Percentiles rank a stretch among this genome's conserved stretches.
phyloP scores from a whole-genome alignment of 306 rosid species.

The Sindora glabra region DNA sequence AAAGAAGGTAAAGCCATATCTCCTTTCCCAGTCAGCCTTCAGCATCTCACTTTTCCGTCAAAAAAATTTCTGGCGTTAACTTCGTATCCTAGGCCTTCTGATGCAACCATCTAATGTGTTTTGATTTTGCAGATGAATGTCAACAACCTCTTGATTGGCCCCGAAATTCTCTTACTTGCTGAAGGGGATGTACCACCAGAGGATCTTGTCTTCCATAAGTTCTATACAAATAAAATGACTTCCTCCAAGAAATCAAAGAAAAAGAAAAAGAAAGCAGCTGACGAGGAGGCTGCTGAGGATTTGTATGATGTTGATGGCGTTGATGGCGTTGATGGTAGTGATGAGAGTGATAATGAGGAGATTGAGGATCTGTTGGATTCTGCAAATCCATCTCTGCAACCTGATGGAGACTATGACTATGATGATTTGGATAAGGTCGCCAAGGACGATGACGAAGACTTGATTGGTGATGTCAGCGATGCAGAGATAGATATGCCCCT shows the following conservation, averaged over 20 bases:
- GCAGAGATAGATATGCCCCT: constrained; percentile 48
- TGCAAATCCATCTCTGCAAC: constrained; percentile 34
- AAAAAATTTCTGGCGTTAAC: neutral
- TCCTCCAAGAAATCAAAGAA: constrained; percentile 62
- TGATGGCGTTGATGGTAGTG: constrained; percentile 42
- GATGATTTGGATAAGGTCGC: constrained; percentile 77
- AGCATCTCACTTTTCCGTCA: neutral
- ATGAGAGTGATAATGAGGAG: constrained; percentile 89
- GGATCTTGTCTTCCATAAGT: constrained; percentile 92
- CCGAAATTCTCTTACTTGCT: constrained; percentile 69
- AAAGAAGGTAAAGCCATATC: constrained; percentile 46
- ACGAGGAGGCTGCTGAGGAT: constrained; percentile 63
- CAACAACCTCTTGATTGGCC: constrained; percentile 60
- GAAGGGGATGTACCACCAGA: constrained; percentile 90
- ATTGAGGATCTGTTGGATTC: constrained; percentile 73
- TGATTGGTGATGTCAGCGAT: constrained; percentile 61
- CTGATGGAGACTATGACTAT: constrained; percentile 61
- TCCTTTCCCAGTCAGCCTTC: neutral
- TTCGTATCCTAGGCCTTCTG: neutral
- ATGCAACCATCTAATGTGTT: constrained; percentile 12
- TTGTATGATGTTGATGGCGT: constrained; percentile 47
- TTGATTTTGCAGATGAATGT: constrained; percentile 53
- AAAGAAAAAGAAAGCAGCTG: constrained; percentile 61
- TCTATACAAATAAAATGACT: constrained; percentile 68
- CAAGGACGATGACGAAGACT: constrained; percentile 70